Percentiles rank a stretch among this genome's conserved stretches.
Evolutionary conservation across 2,329 filamentous ascomycete species (phyloP).

Genomic region (Fusarium caatingaense): DNA sequence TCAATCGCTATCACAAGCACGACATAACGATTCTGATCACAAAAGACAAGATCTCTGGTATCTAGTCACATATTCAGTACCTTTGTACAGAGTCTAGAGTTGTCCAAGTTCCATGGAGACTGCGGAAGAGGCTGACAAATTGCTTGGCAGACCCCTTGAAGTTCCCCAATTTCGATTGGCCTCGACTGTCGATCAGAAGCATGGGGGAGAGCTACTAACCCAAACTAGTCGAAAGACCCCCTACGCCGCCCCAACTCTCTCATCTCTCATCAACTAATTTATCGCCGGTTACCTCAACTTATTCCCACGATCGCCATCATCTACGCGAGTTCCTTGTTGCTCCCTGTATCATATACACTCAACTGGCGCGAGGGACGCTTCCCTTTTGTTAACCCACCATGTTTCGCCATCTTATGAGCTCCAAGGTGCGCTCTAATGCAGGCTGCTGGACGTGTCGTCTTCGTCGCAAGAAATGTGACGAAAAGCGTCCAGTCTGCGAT

Average conservation of each 20-base stretch:
- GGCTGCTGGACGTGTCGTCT: constrained; percentile 72
- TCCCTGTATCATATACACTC: not conserved
- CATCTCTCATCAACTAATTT: constrained; percentile 6
- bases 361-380: not conserved
- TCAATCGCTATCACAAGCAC: not conserved
- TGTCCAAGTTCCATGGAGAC: not conserved
- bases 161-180: constrained; percentile 21
- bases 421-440: constrained; percentile 55
- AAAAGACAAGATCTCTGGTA: rapidly evolving
- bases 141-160: constrained; percentile 13
- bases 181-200: constrained; percentile 27
- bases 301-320: not conserved
- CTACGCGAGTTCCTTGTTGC: not conserved
- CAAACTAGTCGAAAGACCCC: constrained; percentile 17
- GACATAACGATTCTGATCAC: not conserved
- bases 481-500: constrained; percentile 63
- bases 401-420: constrained; percentile 47
- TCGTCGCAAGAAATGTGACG: constrained; percentile 71
- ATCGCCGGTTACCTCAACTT: constrained; percentile 3
- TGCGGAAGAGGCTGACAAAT: constrained; percentile 24
- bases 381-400: constrained; percentile 27
- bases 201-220: constrained; percentile 27
- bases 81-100: not conserved
- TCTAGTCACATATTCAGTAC: not conserved
- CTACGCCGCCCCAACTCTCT: constrained; percentile 10